These are phyloP conservation scores for Nothophytophthora sp. DNA, from an alignment of 352 stramenopile species.

Conservation along the genomic window DNA sequence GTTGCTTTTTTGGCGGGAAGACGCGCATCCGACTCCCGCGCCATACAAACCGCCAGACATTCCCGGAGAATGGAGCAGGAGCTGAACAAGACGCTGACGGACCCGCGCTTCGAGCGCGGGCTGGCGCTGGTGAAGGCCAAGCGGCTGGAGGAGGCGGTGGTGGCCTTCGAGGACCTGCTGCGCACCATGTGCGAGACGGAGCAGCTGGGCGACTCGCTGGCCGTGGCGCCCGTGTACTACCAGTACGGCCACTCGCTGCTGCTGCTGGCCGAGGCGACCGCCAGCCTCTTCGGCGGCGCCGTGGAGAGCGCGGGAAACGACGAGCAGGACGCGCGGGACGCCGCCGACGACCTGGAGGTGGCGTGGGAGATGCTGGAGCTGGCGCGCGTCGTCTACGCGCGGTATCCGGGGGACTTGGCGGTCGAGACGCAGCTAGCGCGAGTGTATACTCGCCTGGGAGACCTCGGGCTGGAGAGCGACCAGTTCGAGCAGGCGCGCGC, in stretches of 20 bases:
- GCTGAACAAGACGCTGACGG: conserved; percentile 61
- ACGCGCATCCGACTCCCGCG: too few species aligned
- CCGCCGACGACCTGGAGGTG: conserved; percentile 74
- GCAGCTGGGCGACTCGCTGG: conserved; percentile 65
- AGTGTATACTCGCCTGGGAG: conserved; percentile 81
- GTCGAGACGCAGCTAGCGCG: conserved; percentile 79
- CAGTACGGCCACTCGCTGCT: conserved; percentile 85
- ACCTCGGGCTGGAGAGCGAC: conserved; percentile 83
- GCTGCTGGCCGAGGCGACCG: conserved; percentile 66
- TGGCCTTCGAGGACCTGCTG: conserved; percentile 74
- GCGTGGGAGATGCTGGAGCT: conserved; percentile 89
- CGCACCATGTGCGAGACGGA: conserved; percentile 82
- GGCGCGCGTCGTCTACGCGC: conserved; percentile 80
- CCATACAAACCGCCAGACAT: background rate
- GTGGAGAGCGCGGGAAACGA: conserved; percentile 36
- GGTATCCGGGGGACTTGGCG: conserved; percentile 61
- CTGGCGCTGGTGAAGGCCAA: conserved; percentile 78
- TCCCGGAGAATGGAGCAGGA: conserved; percentile 7
- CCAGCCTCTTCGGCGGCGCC: conserved; percentile 55
- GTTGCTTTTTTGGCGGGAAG: conserved; percentile 2
- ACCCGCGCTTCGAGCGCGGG: conserved; percentile 77
- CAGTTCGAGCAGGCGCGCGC: conserved; percentile 71
- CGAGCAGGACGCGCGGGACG: conserved; percentile 58
- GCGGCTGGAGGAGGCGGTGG: conserved; percentile 79
- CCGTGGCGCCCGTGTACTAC: conserved; percentile 76